These are phyloP conservation scores for Aspergillus phoenicis DNA, from an alignment of 2,329 filamentous ascomycete species.

Conservation along the genomic window DNA sequence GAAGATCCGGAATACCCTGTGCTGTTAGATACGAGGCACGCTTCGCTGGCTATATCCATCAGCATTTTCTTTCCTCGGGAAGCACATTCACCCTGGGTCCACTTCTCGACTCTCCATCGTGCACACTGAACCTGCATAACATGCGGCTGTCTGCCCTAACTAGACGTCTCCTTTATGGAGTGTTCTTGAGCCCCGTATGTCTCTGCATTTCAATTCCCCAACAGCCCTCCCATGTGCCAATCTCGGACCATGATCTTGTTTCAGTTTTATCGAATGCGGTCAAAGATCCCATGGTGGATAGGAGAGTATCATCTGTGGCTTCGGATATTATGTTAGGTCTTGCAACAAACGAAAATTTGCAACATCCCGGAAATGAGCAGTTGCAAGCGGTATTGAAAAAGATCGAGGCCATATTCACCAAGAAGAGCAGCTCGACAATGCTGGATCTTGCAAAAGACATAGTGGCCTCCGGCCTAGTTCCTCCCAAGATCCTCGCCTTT, in stretches of 20 bases:
- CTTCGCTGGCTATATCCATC: not conserved
- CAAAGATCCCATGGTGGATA: slow-evolving; percentile 2
- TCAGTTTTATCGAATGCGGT: slow-evolving; percentile 3
- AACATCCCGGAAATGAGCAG: not conserved
- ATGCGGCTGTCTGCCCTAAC: not conserved
- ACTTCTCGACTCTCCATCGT: not conserved
- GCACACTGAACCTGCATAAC: not conserved
- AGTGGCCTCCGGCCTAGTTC: slow-evolving; percentile 19
- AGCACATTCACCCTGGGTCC: not conserved
- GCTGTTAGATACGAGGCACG: not conserved
- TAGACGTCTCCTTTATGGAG: not conserved
- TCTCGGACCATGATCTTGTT: not conserved
- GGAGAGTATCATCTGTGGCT: not conserved
- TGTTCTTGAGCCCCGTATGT: not conserved
- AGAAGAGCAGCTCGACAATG: not conserved
- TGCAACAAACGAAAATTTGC: not conserved
- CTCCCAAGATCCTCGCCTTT: slow-evolving; percentile 16
- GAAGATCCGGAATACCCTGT: not conserved
- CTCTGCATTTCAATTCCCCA: not conserved
- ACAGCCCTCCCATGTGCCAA: not conserved
- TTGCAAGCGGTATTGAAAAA: slow-evolving; percentile 4
- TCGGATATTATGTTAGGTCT: not conserved
- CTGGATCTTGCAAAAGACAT: slow-evolving; percentile 11
- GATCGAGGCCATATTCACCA: slow-evolving; percentile 9
- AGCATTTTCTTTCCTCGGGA: not conserved